Evolutionary conservation across 176 grass and related monocot genomes (phyloP).

Genomic region (Tuctoria greenei): DNA sequence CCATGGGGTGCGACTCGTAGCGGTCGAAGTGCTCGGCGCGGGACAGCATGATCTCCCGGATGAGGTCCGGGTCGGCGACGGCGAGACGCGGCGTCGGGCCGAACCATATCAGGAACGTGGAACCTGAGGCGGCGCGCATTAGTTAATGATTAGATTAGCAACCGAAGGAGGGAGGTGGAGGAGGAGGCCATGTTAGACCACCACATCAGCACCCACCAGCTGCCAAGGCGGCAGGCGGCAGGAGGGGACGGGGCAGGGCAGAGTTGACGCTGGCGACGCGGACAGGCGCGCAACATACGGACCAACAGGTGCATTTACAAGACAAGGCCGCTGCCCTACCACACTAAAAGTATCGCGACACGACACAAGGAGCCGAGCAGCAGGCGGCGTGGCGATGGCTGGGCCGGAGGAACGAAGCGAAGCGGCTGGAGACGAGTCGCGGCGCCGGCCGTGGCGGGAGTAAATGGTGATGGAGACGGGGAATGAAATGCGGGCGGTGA

Average conservation of each 20-base stretch:
- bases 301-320: not conserved
- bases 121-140: conserved; percentile 55
- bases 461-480: conserved; percentile 30
- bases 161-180: not conserved
- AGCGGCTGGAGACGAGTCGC: not conserved
- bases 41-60: conserved; percentile 84
- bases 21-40: conserved; percentile 87
- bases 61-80: conserved; percentile 86
- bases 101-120: conserved; percentile 93
- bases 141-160: conserved; percentile 15
- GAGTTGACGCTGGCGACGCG: conserved; percentile 30
- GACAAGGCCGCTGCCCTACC: not conserved
- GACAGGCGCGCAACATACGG: not conserved
- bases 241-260: conserved; percentile 1
- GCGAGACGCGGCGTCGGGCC: conserved; percentile 84
- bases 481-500: not conserved
- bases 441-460: not conserved
- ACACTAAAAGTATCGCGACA: not conserved
- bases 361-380: not conserved
- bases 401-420: not conserved
- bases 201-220: conserved; percentile 47
- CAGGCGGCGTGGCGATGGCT: conserved; percentile 7
- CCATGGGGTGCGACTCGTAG: conserved; percentile 91
- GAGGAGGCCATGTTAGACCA: conserved; percentile 34
- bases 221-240: conserved; percentile 35